A percentile compares a stretch with the other conserved stretches of the same genome.
Evolutionary conservation across 129 eudicot species (phyloP).

Genomic region (Smallanthus sonchifolius): DNA sequence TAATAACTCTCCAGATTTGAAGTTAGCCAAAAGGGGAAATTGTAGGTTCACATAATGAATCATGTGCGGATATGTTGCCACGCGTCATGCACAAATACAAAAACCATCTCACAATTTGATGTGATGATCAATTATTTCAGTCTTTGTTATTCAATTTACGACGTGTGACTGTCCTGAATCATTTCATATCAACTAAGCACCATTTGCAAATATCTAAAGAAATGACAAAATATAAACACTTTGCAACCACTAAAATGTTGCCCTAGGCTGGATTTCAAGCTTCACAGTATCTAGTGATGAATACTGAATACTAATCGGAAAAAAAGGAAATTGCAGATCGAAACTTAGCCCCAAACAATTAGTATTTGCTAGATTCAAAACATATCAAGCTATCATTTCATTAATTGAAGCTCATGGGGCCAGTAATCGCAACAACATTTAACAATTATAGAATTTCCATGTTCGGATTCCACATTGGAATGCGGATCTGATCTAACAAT

Average conservation of each 20-base stretch:
- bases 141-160: neutral
- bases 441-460: neutral
- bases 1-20: neutral
- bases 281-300: neutral
- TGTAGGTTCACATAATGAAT: neutral
- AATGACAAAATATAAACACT: neutral
- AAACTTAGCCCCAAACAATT: neutral
- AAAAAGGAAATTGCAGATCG: neutral
- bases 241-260: neutral
- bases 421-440: neutral
- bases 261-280: neutral
- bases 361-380: neutral
- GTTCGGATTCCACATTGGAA: constrained; percentile 1
- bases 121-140: neutral
- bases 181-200: neutral
- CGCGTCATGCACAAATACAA: neutral
- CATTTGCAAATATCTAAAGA: neutral
- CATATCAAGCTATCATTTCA: neutral
- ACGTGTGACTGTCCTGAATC: neutral
- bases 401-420: neutral
- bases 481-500: neutral
- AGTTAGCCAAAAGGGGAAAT: constrained; percentile 3
- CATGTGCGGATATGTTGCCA: neutral
- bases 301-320: neutral
- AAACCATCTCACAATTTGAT: neutral